phyloP scores from a whole-genome alignment of 306 rosid genomes.

The Abrus pulchellus region DNA sequence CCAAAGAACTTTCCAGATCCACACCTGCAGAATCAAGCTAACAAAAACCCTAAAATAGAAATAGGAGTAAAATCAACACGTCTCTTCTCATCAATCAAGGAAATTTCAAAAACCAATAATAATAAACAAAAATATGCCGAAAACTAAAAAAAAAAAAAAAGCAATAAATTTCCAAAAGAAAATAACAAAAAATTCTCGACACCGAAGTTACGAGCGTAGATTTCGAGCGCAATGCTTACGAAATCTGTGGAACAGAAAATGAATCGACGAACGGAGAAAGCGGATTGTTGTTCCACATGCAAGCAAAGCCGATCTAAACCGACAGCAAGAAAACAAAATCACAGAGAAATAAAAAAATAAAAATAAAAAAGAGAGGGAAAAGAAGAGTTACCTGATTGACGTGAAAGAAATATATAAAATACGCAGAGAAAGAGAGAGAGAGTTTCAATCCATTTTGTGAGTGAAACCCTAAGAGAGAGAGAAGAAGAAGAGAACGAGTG shows the following conservation, averaged over 20 bases:
- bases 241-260: slow-evolving; percentile 7
- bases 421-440: not conserved
- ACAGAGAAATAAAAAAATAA: not conserved
- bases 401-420: slow-evolving; percentile 12
- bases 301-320: slow-evolving; percentile 53
- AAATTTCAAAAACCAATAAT: not conserved
- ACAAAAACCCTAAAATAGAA: slow-evolving; percentile 35
- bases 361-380: not conserved
- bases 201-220: not conserved
- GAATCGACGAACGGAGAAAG: not conserved
- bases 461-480: slow-evolving; percentile 41
- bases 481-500: not conserved
- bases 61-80: slow-evolving; percentile 32
- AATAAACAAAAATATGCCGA: not conserved
- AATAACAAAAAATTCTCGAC: not conserved
- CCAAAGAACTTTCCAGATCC: slow-evolving; percentile 51
- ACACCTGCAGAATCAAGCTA: slow-evolving; percentile 36
- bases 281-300: not conserved
- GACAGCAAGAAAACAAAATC: slow-evolving; percentile 43
- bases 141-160: not conserved
- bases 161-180: not conserved
- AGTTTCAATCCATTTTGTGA: slow-evolving; percentile 44
- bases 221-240: slow-evolving; percentile 16
- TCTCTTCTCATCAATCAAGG: slow-evolving; percentile 8
- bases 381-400: slow-evolving; percentile 42